Conservation (phyloP, 164 flowering plant genomes). For the Akebia trifoliata region DNA sequence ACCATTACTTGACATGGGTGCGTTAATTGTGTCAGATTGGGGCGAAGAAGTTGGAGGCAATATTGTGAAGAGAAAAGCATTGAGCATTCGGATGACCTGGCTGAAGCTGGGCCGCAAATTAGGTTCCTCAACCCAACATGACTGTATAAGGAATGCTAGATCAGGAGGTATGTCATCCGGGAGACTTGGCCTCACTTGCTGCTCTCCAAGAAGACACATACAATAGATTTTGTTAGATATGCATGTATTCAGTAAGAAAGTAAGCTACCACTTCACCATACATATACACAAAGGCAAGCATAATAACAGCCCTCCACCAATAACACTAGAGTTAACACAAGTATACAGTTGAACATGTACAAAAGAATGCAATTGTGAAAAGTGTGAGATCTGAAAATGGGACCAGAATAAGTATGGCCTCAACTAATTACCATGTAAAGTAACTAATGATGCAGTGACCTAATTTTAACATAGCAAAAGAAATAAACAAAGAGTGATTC, state of each 20-base stretch:
- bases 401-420: too few relatives aligned
- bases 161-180: slow-evolving; percentile 69
- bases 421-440: too few relatives aligned
- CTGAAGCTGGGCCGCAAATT: slow-evolving; percentile 79
- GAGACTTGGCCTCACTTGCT: slow-evolving; percentile 78
- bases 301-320: too few relatives aligned
- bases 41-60: slow-evolving; percentile 42
- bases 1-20: slow-evolving; percentile 38
- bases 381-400: too few relatives aligned
- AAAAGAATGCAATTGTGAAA: too few relatives aligned
- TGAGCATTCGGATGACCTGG: slow-evolving; percentile 86
- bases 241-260: neutral
- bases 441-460: too few relatives aligned
- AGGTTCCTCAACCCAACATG: slow-evolving; percentile 95
- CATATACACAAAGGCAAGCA: too few relatives aligned
- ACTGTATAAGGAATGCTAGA: slow-evolving; percentile 68
- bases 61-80: slow-evolving; percentile 50
- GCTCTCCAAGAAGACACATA: slow-evolving; percentile 22
- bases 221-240: neutral
- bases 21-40: slow-evolving; percentile 31
- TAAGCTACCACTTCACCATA: too few relatives aligned
- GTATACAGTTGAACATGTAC: too few relatives aligned
- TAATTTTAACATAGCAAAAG: too few relatives aligned
- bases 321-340: too few relatives aligned
- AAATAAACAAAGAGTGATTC: too few relatives aligned